Evolutionary conservation across 2,329 filamentous ascomycete species (phyloP).

Genomic region (Stromatinia cepivora): DNA sequence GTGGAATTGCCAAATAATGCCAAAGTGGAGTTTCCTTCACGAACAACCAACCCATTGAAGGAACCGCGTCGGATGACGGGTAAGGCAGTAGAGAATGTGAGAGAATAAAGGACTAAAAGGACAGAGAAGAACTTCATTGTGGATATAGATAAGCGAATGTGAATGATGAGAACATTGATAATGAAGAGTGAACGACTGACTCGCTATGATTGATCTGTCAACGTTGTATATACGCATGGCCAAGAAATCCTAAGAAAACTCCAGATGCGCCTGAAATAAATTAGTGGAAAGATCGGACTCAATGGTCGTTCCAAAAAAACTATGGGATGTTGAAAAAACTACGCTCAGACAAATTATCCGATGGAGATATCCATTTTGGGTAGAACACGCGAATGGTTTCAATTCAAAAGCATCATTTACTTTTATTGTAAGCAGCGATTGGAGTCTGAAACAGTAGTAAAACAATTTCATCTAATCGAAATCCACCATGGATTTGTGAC

Average conservation of each 20-base stretch:
- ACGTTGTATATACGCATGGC: conserved; percentile 17
- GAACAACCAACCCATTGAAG: background rate
- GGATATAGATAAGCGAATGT: conserved; percentile 9
- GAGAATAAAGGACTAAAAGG: background rate
- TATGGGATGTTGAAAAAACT: conserved; percentile 13
- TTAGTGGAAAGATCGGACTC: background rate
- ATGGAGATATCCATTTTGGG: conserved; percentile 6
- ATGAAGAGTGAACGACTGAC: background rate
- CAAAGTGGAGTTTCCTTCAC: background rate
- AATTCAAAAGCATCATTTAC: background rate
- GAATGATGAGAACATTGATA: background rate
- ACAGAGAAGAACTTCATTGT: conserved; percentile 16
- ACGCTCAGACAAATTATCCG: background rate
- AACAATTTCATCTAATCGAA: background rate
- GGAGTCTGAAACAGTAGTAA: background rate
- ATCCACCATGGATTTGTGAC: background rate
- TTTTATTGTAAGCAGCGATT: background rate
- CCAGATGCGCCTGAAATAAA: conserved; percentile 13
- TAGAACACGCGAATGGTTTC: background rate
- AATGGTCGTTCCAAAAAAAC: conserved; percentile 1
- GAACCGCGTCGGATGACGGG: conserved; percentile 1
- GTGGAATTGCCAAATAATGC: conserved; percentile 8
- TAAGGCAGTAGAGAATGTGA: conserved; percentile 17
- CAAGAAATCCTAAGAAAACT: conserved; percentile 16
- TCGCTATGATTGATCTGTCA: background rate